Base-by-base conservation (phyloP, 2,329 filamentous ascomycete species). In the Monosporascus sp. region DNA sequence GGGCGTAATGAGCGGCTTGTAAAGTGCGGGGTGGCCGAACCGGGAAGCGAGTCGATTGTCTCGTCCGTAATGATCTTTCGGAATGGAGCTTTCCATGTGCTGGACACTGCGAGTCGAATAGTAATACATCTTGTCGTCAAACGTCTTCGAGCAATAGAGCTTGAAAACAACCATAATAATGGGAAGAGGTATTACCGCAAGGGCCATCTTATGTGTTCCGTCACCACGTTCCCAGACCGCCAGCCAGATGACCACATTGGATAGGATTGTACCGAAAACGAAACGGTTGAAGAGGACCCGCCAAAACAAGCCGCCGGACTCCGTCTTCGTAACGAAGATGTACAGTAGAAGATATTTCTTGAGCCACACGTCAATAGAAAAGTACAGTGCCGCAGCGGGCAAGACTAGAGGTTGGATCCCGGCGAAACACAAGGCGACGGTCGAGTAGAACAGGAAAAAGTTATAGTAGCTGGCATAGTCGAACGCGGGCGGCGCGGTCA, bases 381-480 rank as follows among this genome's bases (percentile, higher is more conserved):
- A 97, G 77, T 97, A 99, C 31, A 97, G 73, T 1, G 92, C 91
- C 1, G 89, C 90, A 39, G 95, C 88, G 0, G 89, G 85, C 7
- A 99, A 78, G 2, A 94, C 88, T 24, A 97, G 78, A 0, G 94
- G 94, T 70, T 97, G 94, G 50, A 97, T 78, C 2, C 86, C 84
- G 2, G 87, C 85, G 65, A 94, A 97, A 63, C 86, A 90, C 17
- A 99, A 77, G 0, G 90, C 88, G 35, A 97, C 89, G 0, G 93
- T 97, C 24, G 88, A 79, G 74, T 97, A 99, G 73, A 90, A 99
- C 31, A 97, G 77, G 71, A 97, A 97, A 70, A 96, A 97, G 71
- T 97, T 97, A 80, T 97, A 99, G 74, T 97, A 97, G 62, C 85
- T 90, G 54, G 94, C 90, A 66, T 97, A 97, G 62, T 97, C 92